Evolutionary conservation across 176 grass and related monocot species (phyloP).

Genomic region (Tuctoria greenei): DNA sequence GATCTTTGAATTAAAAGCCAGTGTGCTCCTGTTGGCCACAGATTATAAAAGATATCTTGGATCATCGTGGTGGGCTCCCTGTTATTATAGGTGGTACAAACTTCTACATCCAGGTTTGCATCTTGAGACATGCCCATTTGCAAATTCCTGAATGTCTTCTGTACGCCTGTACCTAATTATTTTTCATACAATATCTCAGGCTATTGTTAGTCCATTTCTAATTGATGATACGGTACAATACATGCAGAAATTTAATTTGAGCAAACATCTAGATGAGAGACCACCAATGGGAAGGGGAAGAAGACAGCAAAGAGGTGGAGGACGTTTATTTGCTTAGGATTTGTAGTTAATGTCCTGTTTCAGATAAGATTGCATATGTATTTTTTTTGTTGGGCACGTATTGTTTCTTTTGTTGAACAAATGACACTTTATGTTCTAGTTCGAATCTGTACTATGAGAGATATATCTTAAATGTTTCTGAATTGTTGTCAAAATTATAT

Average conservation of each 20-base stretch:
- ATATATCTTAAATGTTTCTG: too few species aligned
- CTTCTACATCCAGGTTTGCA: slow-evolving; percentile 88
- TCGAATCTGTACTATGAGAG: too few species aligned
- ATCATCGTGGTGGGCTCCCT: slow-evolving; percentile 65
- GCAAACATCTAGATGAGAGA: slow-evolving; percentile 28
- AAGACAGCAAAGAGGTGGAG: too few species aligned
- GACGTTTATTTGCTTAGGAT: too few species aligned
- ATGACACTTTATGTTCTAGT: too few species aligned
- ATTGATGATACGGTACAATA: slow-evolving; percentile 70
- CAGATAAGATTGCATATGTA: too few species aligned
- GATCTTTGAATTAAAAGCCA: not conserved
- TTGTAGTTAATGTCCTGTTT: too few species aligned
- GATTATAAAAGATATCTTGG: slow-evolving; percentile 78
- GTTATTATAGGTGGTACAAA: slow-evolving; percentile 94
- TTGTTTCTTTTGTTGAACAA: too few species aligned
- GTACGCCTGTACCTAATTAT: not conserved
- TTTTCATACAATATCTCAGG: slow-evolving; percentile 27
- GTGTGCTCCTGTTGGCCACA: slow-evolving; percentile 20
- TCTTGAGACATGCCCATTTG: not conserved
- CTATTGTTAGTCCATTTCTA: slow-evolving; percentile 79
- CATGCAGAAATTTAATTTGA: slow-evolving; percentile 29
- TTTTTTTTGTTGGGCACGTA: too few species aligned
- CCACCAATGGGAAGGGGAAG: too few species aligned
- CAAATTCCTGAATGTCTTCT: not conserved
- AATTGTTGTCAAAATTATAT: too few species aligned